These are phyloP conservation scores for Eucalyptus paniculata DNA, from an alignment of 345 rosid species.

Conservation along the genomic window DNA sequence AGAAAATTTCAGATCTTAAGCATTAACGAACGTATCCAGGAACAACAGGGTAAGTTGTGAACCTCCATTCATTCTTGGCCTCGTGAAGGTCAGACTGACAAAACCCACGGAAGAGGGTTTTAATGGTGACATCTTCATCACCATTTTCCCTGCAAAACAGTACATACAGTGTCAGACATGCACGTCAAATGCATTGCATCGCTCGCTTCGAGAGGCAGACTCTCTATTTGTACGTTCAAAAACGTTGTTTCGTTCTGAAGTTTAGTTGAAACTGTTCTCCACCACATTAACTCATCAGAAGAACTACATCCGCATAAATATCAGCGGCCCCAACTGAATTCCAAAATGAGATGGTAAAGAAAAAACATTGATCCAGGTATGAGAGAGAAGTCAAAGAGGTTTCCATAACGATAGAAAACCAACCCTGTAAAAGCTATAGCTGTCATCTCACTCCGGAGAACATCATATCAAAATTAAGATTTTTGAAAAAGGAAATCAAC, in stretches of 20 bases:
- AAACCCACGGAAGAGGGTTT: constrained; percentile 66
- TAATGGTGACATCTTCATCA: constrained; percentile 67
- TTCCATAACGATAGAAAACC: background rate
- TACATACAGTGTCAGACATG: background rate
- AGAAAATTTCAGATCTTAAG: background rate
- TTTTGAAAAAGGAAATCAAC: background rate
- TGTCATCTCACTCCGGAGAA: background rate
- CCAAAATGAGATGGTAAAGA: background rate
- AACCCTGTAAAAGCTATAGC: background rate
- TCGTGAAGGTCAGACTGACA: constrained; percentile 70
- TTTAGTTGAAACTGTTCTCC: background rate
- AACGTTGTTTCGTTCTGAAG: background rate
- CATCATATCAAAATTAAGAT: background rate
- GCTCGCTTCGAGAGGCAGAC: background rate
- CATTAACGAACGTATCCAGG: constrained; percentile 47
- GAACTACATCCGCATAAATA: background rate
- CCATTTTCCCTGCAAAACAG: constrained; percentile 47
- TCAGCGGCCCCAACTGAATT: background rate
- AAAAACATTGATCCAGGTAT: background rate
- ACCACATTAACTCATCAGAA: background rate
- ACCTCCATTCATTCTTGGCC: constrained; percentile 68
- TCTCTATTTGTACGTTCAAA: background rate
- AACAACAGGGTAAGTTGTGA: constrained; percentile 54
- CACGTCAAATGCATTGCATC: background rate
- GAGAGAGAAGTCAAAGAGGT: background rate